Conservation (phyloP, 1,139 yeast species). For the Pichiaceae sp. region DNA sequence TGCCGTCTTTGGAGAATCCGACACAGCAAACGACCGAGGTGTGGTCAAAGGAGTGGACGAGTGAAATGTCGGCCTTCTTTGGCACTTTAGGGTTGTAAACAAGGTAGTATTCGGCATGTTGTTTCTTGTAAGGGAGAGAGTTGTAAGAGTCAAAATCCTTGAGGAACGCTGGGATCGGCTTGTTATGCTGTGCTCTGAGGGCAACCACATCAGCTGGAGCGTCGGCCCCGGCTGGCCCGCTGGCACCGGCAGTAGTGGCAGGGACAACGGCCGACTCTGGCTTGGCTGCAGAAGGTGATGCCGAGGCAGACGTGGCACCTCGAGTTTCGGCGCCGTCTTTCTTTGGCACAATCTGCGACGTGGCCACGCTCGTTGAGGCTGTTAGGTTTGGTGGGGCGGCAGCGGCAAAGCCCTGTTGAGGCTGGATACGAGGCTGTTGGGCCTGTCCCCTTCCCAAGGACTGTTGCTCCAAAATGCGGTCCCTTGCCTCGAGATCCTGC, state of each 20-base stretch:
- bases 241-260: slow-evolving; percentile 6
- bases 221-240: neutral
- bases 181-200: slow-evolving; percentile 49
- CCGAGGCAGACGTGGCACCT: slow-evolving; percentile 2
- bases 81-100: slow-evolving; percentile 86
- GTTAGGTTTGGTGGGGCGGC: slow-evolving; percentile 2
- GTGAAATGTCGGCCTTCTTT: slow-evolving; percentile 69
- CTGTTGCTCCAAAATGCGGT: slow-evolving; percentile 36
- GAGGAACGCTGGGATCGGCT: slow-evolving; percentile 75
- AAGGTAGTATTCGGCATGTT: slow-evolving; percentile 80
- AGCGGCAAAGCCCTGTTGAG: slow-evolving; percentile 15
- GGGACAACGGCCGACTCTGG: slow-evolving; percentile 7
- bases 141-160: slow-evolving; percentile 73
- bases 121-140: slow-evolving; percentile 75
- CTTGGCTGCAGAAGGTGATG: slow-evolving; percentile 9
- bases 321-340: slow-evolving; percentile 4
- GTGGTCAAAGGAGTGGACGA: slow-evolving; percentile 86
- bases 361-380: slow-evolving; percentile 5
- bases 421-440: slow-evolving; percentile 17
- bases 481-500: slow-evolving; percentile 75
- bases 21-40: slow-evolving; percentile 96
- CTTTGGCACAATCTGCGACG: neutral
- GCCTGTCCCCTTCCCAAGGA: slow-evolving; percentile 26
- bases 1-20: slow-evolving; percentile 86
- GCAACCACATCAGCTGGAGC: slow-evolving; percentile 21